These are phyloP conservation scores for Xylariaceae sp. DNA, from an alignment of 2,329 filamentous ascomycete genomes.

Conservation along the genomic window DNA sequence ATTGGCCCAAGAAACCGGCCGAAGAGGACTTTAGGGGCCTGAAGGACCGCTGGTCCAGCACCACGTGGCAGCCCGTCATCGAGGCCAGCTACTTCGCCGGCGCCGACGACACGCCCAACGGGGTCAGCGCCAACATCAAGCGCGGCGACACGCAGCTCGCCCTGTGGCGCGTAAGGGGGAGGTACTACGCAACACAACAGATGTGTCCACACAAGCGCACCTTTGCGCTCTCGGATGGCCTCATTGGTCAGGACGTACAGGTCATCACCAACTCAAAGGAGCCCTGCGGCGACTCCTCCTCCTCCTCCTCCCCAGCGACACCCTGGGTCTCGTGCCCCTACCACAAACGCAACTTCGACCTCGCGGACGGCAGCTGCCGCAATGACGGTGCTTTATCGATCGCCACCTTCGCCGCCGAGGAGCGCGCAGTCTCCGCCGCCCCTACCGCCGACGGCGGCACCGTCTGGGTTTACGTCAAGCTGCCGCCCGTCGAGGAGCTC, in stretches of 20 bases:
- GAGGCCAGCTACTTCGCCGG: conserved; percentile 68
- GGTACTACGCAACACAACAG: conserved; percentile 84
- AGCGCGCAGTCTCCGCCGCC: conserved; percentile 70
- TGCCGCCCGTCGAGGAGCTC: conserved; percentile 80
- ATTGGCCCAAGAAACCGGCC: conserved; percentile 70
- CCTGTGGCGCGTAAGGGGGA: conserved; percentile 79
- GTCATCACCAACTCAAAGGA: conserved; percentile 33
- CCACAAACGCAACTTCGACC: conserved; percentile 88
- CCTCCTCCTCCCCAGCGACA: too few relatives aligned
- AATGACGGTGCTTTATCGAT: conserved; percentile 78
- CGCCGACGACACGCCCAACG: conserved; percentile 66
- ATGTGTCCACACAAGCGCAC: conserved; percentile 94
- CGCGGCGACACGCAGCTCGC: conserved; percentile 87
- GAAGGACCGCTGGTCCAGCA: conserved; percentile 61
- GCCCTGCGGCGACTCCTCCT: conserved; percentile 16
- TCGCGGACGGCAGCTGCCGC: conserved; percentile 71
- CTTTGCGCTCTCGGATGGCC: conserved; percentile 84
- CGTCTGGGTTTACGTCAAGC: conserved; percentile 80
- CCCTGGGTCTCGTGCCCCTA: conserved; percentile 88
- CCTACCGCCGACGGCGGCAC: too few relatives aligned
- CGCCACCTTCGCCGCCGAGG: conserved; percentile 78
- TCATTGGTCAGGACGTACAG: conserved; percentile 71
- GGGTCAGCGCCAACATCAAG: conserved; percentile 77
- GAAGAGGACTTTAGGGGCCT: conserved; percentile 73
- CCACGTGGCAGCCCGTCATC: conserved; percentile 81